Conservation (phyloP, 2,329 filamentous ascomycete species). For the Dothideomycetes sp. region DNA sequence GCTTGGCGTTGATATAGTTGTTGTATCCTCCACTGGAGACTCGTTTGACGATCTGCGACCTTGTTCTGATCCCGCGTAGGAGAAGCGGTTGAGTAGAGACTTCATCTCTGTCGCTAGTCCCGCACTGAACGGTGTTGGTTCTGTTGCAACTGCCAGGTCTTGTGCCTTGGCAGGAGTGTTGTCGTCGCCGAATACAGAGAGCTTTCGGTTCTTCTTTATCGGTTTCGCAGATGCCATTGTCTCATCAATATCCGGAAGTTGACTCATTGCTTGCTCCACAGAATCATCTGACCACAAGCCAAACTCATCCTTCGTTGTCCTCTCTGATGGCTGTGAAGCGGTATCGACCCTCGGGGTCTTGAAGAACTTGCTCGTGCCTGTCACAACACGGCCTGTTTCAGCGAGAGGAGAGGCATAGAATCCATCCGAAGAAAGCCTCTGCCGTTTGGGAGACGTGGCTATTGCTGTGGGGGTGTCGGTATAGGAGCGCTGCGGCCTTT, state of each 20-base stretch:
- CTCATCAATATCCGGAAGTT: slow-evolving; percentile 24
- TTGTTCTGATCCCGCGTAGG: too few relatives aligned
- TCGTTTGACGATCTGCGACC: too few relatives aligned
- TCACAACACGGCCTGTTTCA: slow-evolving; percentile 16
- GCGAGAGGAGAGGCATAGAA: slow-evolving; percentile 18
- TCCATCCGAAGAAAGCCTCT: slow-evolving; percentile 37
- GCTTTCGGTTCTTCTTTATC: slow-evolving; percentile 17
- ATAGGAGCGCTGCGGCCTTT: slow-evolving; percentile 20
- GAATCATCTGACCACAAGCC: slow-evolving; percentile 42
- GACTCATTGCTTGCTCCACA: slow-evolving; percentile 34
- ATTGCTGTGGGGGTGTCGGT: slow-evolving; percentile 33
- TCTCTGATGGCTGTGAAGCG: slow-evolving; percentile 13
- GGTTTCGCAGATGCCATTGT: slow-evolving; percentile 4
- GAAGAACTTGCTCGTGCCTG: slow-evolving; percentile 39
- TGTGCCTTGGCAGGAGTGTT: slow-evolving; percentile 15
- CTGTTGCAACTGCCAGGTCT: slow-evolving; percentile 16
- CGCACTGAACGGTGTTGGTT: slow-evolving; percentile 14
- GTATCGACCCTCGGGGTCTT: slow-evolving; percentile 21
- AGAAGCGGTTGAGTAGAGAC: slow-evolving; percentile 17
- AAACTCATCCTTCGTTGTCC: slow-evolving; percentile 28
- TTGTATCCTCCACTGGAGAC: slow-evolving; percentile 18
- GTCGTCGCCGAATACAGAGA: slow-evolving; percentile 13
- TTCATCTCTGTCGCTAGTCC: slow-evolving; percentile 21
- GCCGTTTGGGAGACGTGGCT: slow-evolving; percentile 33
- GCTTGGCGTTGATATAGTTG: not conserved